These are phyloP conservation scores for Plasmodium billcollinsi DNA, from an alignment of 169 alveolate genomes.

Conservation along the genomic window DNA sequence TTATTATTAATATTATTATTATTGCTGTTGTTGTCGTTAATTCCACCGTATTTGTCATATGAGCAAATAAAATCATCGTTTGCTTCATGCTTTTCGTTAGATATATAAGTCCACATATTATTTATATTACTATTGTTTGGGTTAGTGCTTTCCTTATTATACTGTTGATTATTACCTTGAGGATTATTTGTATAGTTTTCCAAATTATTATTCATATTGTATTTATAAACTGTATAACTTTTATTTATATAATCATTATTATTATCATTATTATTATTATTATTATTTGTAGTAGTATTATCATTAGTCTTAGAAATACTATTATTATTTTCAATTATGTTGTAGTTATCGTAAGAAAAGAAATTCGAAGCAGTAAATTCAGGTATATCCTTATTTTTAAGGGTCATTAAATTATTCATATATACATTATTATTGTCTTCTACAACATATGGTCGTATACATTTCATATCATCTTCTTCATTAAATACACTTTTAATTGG, in stretches of 20 bases:
- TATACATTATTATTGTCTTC: conserved; percentile 15
- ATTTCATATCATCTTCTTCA: conserved; percentile 64
- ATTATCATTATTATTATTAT: background rate
- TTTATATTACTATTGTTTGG: background rate
- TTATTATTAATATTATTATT: too few relatives aligned
- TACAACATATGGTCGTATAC: conserved; percentile 27
- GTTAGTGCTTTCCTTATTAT: background rate
- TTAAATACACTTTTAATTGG: conserved; percentile 15
- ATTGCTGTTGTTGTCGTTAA: conserved; percentile 6
- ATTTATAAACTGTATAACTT: background rate
- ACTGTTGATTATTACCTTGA: too few relatives aligned
- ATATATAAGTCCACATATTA: conserved; percentile 42
- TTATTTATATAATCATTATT: background rate
- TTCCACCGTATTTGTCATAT: conserved; percentile 26
- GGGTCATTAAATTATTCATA: conserved; percentile 44
- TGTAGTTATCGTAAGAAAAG: conserved; percentile 3
- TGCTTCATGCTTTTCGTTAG: conserved; percentile 64
- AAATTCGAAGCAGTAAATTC: background rate
- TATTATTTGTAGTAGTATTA: background rate
- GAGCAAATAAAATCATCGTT: conserved; percentile 43
- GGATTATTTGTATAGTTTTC: conserved; percentile 3
- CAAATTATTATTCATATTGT: background rate
- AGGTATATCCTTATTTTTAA: conserved; percentile 6
- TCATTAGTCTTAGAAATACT: background rate
- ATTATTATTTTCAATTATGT: conserved; percentile 9